Evolutionary conservation across 2,329 filamentous ascomycete genomes (phyloP).

Genomic region (Botryotinia convoluta): DNA sequence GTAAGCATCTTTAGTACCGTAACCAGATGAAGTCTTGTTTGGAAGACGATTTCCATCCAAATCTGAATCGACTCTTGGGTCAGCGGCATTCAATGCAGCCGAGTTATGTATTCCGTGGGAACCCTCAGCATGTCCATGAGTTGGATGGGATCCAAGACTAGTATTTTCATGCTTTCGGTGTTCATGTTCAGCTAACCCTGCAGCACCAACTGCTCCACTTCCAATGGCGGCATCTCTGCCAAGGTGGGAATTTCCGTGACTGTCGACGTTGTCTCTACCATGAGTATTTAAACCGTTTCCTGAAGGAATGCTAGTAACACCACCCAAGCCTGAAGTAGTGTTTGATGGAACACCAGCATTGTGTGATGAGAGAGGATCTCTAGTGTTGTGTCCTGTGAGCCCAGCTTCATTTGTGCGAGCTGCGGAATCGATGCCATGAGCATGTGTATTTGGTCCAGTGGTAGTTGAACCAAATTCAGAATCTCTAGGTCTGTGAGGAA

Average conservation of each 20-base stretch:
- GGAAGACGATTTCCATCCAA: slow-evolving; percentile 20
- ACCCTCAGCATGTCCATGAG: background rate
- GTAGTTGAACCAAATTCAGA: slow-evolving; percentile 1
- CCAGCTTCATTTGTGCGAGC: slow-evolving; percentile 1
- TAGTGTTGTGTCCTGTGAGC: slow-evolving; percentile 1
- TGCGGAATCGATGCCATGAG: slow-evolving; percentile 9
- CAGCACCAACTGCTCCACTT: slow-evolving; percentile 13
- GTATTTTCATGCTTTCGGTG: slow-evolving; percentile 11
- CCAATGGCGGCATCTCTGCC: slow-evolving; percentile 14
- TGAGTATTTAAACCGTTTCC: slow-evolving; percentile 1
- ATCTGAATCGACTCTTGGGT: slow-evolving; percentile 36
- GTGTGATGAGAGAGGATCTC: background rate
- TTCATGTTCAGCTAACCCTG: slow-evolving; percentile 9
- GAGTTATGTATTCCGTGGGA: slow-evolving; percentile 27
- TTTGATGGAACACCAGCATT: background rate
- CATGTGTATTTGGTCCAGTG: slow-evolving; percentile 6
- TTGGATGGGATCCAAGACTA: slow-evolving; percentile 1
- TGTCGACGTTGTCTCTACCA: slow-evolving; percentile 5
- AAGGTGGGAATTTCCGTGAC: background rate
- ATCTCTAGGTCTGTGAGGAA: background rate
- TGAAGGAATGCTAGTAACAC: slow-evolving; percentile 1
- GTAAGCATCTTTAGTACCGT: slow-evolving; percentile 7
- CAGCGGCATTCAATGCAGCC: slow-evolving; percentile 27
- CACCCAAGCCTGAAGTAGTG: slow-evolving; percentile 2
- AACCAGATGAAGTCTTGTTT: slow-evolving; percentile 8